These are phyloP conservation scores for Emergomyces orientalis DNA, from an alignment of 2,329 filamentous ascomycete species.

Conservation along the genomic window DNA sequence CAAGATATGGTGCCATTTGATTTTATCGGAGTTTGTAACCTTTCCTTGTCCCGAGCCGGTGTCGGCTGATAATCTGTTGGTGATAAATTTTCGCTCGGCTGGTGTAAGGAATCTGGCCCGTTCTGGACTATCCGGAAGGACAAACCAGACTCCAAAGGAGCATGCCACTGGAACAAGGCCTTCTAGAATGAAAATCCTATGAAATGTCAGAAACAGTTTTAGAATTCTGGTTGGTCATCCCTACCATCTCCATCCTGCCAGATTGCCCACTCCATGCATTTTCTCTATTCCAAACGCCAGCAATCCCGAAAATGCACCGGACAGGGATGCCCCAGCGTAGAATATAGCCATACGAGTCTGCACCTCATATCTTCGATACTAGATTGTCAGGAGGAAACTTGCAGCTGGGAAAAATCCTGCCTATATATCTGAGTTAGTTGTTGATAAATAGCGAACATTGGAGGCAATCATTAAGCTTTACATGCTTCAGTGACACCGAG, in stretches of 20 bases:
- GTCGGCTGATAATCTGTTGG: constrained; percentile 23
- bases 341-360: constrained; percentile 24
- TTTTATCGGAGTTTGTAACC: constrained; percentile 23
- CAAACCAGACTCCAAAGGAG: constrained; percentile 44
- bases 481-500: constrained; percentile 40
- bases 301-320: constrained; percentile 41
- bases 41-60: constrained; percentile 16
- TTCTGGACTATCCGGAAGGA: constrained; percentile 58
- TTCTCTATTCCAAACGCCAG: constrained; percentile 42
- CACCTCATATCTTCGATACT: constrained; percentile 25
- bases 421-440: constrained; percentile 1
- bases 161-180: constrained; percentile 43
- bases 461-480: not conserved
- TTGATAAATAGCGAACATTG: too few relatives aligned
- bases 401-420: constrained; percentile 44
- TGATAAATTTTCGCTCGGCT: constrained; percentile 32
- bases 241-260: constrained; percentile 39
- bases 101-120: constrained; percentile 50
- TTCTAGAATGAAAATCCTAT: constrained; percentile 40
- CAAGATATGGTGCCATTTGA: constrained; percentile 38
- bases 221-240: not conserved
- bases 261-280: constrained; percentile 36
- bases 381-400: constrained; percentile 18
- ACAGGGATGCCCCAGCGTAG: constrained; percentile 23
- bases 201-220: not conserved